phyloP scores from a whole-genome alignment of 2,329 filamentous ascomycete genomes.

The Pyricularia sp. region DNA sequence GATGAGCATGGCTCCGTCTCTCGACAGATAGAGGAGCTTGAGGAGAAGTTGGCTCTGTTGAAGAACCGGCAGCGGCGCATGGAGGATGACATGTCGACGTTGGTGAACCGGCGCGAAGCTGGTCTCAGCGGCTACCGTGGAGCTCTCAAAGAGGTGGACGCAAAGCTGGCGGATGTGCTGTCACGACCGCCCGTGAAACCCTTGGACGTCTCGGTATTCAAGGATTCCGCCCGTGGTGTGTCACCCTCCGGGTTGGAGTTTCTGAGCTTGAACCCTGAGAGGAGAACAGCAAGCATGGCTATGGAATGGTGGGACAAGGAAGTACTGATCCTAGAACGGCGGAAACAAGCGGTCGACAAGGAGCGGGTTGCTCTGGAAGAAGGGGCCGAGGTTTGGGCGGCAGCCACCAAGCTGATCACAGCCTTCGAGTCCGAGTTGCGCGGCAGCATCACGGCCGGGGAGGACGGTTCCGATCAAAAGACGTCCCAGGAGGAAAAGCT shows the following conservation, averaged over 20 bases:
- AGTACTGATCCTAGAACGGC: conserved; percentile 41
- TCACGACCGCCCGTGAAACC: conserved; percentile 45
- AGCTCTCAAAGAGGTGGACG: conserved; percentile 56
- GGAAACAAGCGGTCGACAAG: conserved; percentile 44
- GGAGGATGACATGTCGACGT: conserved; percentile 49
- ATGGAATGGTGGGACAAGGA: conserved; percentile 62
- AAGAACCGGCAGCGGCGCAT: conserved; percentile 51
- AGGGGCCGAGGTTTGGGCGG: conserved; percentile 57
- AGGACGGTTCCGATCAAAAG: conserved; percentile 8
- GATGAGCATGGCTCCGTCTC: conserved; percentile 44
- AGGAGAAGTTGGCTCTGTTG: conserved; percentile 53
- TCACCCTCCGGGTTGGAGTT: conserved; percentile 42
- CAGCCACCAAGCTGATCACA: conserved; percentile 47
- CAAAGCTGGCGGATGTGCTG: conserved; percentile 50
- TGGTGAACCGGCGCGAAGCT: conserved; percentile 57
- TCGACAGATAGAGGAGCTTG: conserved; percentile 55
- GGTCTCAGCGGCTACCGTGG: conserved; percentile 63
- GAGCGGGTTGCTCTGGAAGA: conserved; percentile 59
- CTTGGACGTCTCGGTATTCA: conserved; percentile 28
- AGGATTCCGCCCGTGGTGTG: conserved; percentile 12
- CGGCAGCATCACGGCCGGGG: conserved; percentile 35
- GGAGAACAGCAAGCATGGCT: conserved; percentile 62
- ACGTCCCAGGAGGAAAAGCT: conserved; percentile 10
- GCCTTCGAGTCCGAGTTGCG: conserved; percentile 57
- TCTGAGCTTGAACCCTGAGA: conserved; percentile 49